Conservation (phyloP, 805 yeast genomes). For the Candida arabinofermentans region DNA sequence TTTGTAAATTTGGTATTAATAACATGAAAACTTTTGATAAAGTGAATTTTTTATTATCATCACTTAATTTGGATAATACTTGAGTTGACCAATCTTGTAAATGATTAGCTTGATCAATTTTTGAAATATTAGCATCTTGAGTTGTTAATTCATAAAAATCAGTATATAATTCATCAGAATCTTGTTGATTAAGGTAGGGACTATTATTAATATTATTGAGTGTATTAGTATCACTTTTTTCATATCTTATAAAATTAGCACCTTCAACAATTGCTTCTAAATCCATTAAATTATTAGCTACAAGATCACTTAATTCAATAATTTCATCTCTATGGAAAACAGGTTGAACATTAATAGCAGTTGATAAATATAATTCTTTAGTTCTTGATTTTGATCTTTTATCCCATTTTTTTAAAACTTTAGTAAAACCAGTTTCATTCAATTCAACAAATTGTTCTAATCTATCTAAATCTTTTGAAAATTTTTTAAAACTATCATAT, state of each 20-base stretch:
- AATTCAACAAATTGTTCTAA: constrained; percentile 91
- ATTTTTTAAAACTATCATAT: constrained; percentile 84
- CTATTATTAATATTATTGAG: neutral
- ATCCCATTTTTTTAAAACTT: constrained; percentile 97
- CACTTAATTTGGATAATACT: constrained; percentile 40
- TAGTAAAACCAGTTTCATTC: constrained; percentile 93
- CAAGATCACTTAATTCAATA: constrained; percentile 75
- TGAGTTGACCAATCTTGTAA: constrained; percentile 37
- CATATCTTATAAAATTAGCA: constrained; percentile 27
- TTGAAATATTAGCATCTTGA: constrained; percentile 35
- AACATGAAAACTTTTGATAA: constrained; percentile 71
- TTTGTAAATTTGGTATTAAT: constrained; percentile 58
- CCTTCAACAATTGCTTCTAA: constrained; percentile 63
- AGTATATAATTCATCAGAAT: constrained; percentile 65
- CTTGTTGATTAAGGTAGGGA: constrained; percentile 15
- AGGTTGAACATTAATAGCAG: constrained; percentile 96
- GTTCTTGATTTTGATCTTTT: constrained; percentile 93
- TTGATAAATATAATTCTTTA: constrained; percentile 82
- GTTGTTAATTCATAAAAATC: constrained; percentile 47
- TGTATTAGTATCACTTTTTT: constrained; percentile 9
- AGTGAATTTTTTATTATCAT: constrained; percentile 38
- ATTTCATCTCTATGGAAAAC: constrained; percentile 89
- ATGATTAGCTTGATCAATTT: constrained; percentile 27
- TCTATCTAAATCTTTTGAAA: constrained; percentile 82
- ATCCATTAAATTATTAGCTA: constrained; percentile 64